Evolutionary conservation across 108 stramenopile genomes (phyloP), one percentile per base, ranked within the genome.

Genomic region (Nitzschia inconspicua): DNA sequence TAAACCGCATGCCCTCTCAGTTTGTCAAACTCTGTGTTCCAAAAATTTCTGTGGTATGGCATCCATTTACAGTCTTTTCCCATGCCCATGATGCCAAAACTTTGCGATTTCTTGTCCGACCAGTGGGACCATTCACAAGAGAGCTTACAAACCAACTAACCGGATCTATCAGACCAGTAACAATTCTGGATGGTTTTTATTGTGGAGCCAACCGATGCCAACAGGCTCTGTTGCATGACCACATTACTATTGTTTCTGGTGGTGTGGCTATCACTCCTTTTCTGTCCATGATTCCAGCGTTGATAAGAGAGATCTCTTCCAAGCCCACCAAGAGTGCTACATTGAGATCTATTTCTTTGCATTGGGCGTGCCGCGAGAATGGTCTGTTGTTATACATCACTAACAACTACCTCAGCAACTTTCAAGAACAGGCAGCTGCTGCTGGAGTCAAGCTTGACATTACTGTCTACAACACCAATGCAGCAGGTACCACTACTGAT

Each of bases 231-330:
- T 32, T 35, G 4, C 64, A 56, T 30, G 64, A 65, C 35, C 16
- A 27, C 16, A 53, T 65, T 14, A 30, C 44, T 3, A 22, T 65
- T 11, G 26, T 56, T 28, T 13, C 36, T 6, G 64, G 64, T 3
- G 64, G 64, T 8, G 56, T 65, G n/a, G 64, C 43, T 16, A 39
- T 65, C 18, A 40, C 64, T 3, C 60, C 48, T 8, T 62, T 49
- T 19, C 47, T 62, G 5, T 28, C 47, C 16, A 11, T 62, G 28
- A 32, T 62, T 10, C 60, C 60, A 19, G 13, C 10, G 8, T 13
- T n/a, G n/a, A n/a, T n/a, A n/a, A n/a, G n/a, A n/a, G n/a, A n/a
- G n/a, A n/a, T n/a, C n/a, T n/a, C n/a, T n/a, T n/a, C n/a, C n/a
- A n/a, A n/a, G n/a, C n/a, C n/a, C n/a, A n/a, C n/a, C n/a, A n/a